Evolutionary conservation across 768 basidiomycete species (phyloP).

Genomic region (Suillus luteus): DNA sequence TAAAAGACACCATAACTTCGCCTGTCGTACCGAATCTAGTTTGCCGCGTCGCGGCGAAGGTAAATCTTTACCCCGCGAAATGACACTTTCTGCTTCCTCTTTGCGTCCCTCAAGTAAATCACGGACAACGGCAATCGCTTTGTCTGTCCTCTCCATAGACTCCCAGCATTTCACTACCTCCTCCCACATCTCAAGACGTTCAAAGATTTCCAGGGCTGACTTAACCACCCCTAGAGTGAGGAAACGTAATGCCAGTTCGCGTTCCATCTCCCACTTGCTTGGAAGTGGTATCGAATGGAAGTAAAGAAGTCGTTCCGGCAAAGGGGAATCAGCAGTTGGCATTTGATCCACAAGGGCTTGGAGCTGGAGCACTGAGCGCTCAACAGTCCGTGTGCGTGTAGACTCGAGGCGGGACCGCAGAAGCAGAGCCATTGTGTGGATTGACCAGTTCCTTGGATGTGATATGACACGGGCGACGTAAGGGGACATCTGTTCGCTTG

Average conservation of each 20-base stretch:
- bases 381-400: conserved; percentile 86
- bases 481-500: conserved; percentile 88
- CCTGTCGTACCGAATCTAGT: conserved; percentile 71
- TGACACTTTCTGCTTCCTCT: conserved; percentile 77
- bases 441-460: conserved; percentile 92
- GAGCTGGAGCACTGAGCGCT: conserved; percentile 88
- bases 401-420: conserved; percentile 92
- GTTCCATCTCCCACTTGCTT: conserved; percentile 91
- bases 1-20: conserved; percentile 93
- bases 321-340: conserved; percentile 79
- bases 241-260: conserved; percentile 84
- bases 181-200: conserved; percentile 98
- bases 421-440: conserved; percentile 95
- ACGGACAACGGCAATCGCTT: conserved; percentile 76
- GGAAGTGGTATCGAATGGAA: conserved; percentile 84
- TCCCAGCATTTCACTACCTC: conserved; percentile 90
- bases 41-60: conserved; percentile 42
- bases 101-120: conserved; percentile 85
- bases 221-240: conserved; percentile 83
- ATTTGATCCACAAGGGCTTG: conserved; percentile 97
- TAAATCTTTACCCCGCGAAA: conserved; percentile 57
- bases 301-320: conserved; percentile 75
- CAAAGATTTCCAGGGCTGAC: conserved; percentile 92
- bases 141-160: conserved; percentile 75
- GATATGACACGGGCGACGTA: conserved; percentile 88